Evolutionary conservation across 768 basidiomycete species (phyloP), one percentile per base, ranked within the genome.

Genomic region (Tylopilus intermedius): DNA sequence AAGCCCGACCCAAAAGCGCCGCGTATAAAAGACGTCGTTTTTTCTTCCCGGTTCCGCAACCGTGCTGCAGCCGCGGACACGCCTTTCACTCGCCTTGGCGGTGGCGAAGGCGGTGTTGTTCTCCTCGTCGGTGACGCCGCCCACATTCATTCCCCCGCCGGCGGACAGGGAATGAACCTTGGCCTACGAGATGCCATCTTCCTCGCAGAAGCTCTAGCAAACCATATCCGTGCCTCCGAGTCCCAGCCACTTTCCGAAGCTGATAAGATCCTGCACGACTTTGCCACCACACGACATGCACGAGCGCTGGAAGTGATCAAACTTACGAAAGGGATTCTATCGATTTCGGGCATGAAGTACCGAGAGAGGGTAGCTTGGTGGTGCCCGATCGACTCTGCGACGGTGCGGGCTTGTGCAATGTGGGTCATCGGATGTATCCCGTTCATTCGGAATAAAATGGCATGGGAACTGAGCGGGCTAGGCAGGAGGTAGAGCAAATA

Each of bases 81-180:
- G 1, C 6, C 18, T 8, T 71, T 76, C 50, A 49, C 66, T 21
- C 70, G 67, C 32, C 58, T 72, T 18, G 62, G 58, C 0, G 26
- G 45, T 2, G 46, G 5, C n/a, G 37, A 51, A 27, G 66, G 63
- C 2, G 59, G 56, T 0, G 54, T 37, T 2, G 45, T 68, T 39
- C 15, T 68, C 42, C 58, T 79, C 39, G 35, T 75, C 5, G 75
- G 76, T 4, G 76, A 77, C 57, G 77, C 79, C 4, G 80, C 79
- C 27, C 70, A 76, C 22, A 73, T 80, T 41, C 80, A 79, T 53
- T 75, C 79, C 0, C 80, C 79, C 21, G 68, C 72, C 8, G 80
- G 79, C 2, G 80, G 80, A 0, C 79, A 80, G 45, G 80, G 80
- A 11, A 78, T 81, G 79, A 79, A 80, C 53, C 71, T 81, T 15